A percentile compares a stretch with the other conserved stretches of the same genome.
Evolutionary conservation across 2,329 filamentous ascomycete species (phyloP).

Genomic region (Huntiella moniliformis): DNA sequence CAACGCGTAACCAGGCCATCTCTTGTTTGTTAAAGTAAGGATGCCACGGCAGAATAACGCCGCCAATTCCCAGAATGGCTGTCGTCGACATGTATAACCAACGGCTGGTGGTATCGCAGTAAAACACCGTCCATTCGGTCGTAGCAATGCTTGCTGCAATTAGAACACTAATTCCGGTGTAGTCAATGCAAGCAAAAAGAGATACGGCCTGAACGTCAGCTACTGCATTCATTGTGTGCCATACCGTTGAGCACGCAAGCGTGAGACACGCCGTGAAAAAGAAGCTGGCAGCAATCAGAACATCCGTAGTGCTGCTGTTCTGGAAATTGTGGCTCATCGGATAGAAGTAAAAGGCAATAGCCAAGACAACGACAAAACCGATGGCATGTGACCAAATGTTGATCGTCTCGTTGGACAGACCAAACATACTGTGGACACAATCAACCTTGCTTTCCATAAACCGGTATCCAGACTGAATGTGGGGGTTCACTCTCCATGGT

Average conservation of each 20-base stretch:
- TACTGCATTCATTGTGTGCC: constrained; percentile 98
- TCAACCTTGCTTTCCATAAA: constrained; percentile 84
- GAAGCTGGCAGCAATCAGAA: constrained; percentile 82
- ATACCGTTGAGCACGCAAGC: constrained; percentile 82
- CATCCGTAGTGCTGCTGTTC: constrained; percentile 68
- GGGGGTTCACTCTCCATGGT: constrained; percentile 88
- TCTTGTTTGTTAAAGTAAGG: constrained; percentile 82
- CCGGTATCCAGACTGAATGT: constrained; percentile 80
- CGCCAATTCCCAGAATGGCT: constrained; percentile 61
- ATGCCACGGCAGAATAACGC: constrained; percentile 88
- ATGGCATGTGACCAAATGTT: constrained; percentile 97
- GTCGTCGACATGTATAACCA: constrained; percentile 75
- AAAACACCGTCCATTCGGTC: constrained; percentile 96
- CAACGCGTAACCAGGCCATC: constrained; percentile 82
- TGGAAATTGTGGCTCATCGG: constrained; percentile 73
- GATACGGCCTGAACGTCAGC: constrained; percentile 79
- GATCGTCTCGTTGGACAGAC: constrained; percentile 77
- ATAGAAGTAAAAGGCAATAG: constrained; percentile 91
- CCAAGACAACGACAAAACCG: constrained; percentile 70
- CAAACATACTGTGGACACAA: constrained; percentile 68
- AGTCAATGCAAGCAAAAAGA: constrained; percentile 93
- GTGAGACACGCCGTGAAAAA: constrained; percentile 94
- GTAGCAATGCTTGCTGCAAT: constrained; percentile 96
- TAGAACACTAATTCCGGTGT: constrained; percentile 88
- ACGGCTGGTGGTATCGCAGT: constrained; percentile 78